phyloP scores from a whole-genome alignment of 352 stramenopile genomes.

The Thalassiosira hispida region DNA sequence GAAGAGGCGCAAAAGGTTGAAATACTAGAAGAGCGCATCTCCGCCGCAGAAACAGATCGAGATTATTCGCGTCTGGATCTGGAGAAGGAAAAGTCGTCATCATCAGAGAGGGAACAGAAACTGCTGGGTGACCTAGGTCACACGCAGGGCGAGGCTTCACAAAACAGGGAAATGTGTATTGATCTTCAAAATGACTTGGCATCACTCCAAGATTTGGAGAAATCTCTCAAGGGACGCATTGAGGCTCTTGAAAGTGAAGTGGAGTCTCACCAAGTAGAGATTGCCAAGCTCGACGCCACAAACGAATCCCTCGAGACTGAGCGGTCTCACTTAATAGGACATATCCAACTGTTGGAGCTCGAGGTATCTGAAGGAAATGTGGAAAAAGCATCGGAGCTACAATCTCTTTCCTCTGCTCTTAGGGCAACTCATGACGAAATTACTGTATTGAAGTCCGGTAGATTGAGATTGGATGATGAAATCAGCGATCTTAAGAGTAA shows the following conservation, averaged over 20 bases:
- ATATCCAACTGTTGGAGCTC: slow-evolving; percentile 27
- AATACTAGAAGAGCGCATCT: slow-evolving; percentile 9
- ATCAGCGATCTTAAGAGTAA: slow-evolving; percentile 26
- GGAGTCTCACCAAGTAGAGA: slow-evolving; percentile 1
- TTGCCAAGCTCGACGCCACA: not conserved
- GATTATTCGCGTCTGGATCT: not conserved
- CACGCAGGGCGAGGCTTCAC: not conserved
- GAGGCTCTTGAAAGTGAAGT: slow-evolving; percentile 3
- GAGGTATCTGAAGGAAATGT: slow-evolving; percentile 17
- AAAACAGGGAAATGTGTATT: not conserved
- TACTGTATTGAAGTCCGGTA: slow-evolving; percentile 1
- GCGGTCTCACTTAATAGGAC: slow-evolving; percentile 18
- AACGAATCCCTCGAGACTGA: slow-evolving; percentile 23
- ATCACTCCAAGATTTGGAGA: not conserved
- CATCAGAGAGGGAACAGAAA: not conserved
- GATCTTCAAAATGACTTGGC: not conserved
- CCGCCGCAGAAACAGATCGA: slow-evolving; percentile 1
- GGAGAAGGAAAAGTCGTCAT: not conserved
- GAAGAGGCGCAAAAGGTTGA: slow-evolving; percentile 3
- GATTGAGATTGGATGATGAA: slow-evolving; percentile 6
- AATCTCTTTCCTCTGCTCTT: slow-evolving; percentile 4
- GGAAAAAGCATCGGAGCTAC: slow-evolving; percentile 8
- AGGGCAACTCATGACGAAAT: slow-evolving; percentile 12
- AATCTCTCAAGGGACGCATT: not conserved
- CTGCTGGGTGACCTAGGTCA: not conserved